Conservation (phyloP, 2,329 filamentous ascomycete species). For the Colletotrichum lupini region DNA sequence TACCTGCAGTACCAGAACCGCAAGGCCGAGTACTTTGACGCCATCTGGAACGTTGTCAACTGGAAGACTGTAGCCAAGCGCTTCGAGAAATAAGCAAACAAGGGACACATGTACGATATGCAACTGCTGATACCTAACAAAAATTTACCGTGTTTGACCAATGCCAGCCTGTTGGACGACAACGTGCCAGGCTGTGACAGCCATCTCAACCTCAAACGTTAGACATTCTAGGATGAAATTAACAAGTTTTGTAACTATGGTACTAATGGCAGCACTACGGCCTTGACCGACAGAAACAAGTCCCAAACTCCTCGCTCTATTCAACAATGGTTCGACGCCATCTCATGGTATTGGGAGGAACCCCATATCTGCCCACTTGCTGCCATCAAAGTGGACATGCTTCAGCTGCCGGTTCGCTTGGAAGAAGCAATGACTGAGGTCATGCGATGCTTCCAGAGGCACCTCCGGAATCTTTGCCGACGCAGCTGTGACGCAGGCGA, state of each 20-base stretch:
- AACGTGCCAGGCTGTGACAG: neutral
- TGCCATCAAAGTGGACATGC: slow-evolving; percentile 31
- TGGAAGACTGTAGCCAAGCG: slow-evolving; percentile 90
- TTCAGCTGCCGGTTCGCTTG: slow-evolving; percentile 20
- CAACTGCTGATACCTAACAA: slow-evolving; percentile 26
- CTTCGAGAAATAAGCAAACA: slow-evolving; percentile 62
- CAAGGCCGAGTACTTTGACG: slow-evolving; percentile 94
- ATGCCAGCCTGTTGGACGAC: neutral
- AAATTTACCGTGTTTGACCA: slow-evolving; percentile 10
- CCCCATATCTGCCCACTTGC: slow-evolving; percentile 22
- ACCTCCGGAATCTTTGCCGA: slow-evolving; percentile 13
- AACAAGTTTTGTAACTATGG: neutral
- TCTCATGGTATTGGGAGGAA: neutral
- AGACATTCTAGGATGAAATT: neutral
- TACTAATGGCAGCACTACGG: neutral
- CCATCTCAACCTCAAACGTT: neutral
- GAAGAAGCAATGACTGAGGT: slow-evolving; percentile 35
- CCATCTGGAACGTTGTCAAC: slow-evolving; percentile 95
- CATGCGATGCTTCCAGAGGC: slow-evolving; percentile 12
- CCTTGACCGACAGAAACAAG: neutral
- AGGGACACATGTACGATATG: slow-evolving; percentile 22
- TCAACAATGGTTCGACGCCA: neutral
- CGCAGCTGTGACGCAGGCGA: slow-evolving; percentile 31
- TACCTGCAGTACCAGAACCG: slow-evolving; percentile 97
- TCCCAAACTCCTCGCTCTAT: neutral